Conservation (phyloP, 225 moss, liverwort and hornwort species). For the Physcomitrium patens region DNA sequence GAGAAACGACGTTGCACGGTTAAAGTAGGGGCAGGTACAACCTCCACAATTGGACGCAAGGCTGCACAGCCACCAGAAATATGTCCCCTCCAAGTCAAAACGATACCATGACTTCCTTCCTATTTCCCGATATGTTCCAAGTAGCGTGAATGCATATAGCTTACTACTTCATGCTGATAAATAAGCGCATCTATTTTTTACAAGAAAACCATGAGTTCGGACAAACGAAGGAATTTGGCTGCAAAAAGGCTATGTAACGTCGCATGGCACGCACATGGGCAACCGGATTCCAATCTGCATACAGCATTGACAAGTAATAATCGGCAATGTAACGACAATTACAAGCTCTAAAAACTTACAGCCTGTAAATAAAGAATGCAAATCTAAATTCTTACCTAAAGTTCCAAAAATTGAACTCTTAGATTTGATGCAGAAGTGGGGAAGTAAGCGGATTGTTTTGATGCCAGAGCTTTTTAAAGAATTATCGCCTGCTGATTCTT, state of each 20-base stretch:
- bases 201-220: constrained; percentile 4
- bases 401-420: constrained; percentile 72
- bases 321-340: constrained; percentile 9
- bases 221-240: background rate
- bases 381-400: constrained; percentile 54
- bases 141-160: constrained; percentile 35
- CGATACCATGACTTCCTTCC: constrained; percentile 48
- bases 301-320: background rate
- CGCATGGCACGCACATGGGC: constrained; percentile 14
- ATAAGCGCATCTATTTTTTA: background rate
- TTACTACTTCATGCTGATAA: constrained; percentile 17
- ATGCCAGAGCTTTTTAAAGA: constrained; percentile 28
- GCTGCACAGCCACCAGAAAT: constrained; percentile 86
- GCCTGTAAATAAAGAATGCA: constrained; percentile 16
- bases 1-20: constrained; percentile 66
- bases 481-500: constrained; percentile 35
- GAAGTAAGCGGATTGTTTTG: constrained; percentile 48
- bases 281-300: background rate
- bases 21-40: constrained; percentile 76
- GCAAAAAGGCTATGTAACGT: background rate
- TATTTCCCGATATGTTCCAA: constrained; percentile 63
- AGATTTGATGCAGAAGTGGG: constrained; percentile 72
- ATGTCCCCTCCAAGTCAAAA: constrained; percentile 61
- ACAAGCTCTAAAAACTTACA: constrained; percentile 18
- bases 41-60: constrained; percentile 75